A percentile compares a stretch with the other conserved stretches of the same genome.
These are phyloP conservation scores for Lasiodiplodia sp. DNA, from an alignment of 2,329 filamentous ascomycete genomes.

Conservation along the genomic window DNA sequence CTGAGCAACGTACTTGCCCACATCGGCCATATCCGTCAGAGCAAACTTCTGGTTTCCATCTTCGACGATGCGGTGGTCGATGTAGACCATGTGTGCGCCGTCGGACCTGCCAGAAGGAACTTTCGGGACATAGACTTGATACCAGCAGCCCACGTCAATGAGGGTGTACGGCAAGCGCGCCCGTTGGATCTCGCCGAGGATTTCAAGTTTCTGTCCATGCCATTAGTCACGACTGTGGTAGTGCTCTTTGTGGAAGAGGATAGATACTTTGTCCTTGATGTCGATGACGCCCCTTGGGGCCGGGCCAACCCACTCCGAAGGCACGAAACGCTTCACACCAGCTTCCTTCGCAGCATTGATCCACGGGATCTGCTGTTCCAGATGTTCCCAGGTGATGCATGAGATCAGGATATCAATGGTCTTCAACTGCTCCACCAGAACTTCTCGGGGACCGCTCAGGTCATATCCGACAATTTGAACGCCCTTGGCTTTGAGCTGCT, in stretches of 20 bases:
- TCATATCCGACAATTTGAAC: no score
- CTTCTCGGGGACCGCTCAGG: not conserved
- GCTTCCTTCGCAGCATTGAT: not conserved
- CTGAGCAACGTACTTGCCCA: slow-evolving; percentile 60
- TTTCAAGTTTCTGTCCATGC: slow-evolving; percentile 55
- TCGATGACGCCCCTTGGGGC: not conserved
- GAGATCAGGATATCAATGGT: not conserved
- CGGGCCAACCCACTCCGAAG: not conserved
- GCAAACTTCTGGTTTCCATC: slow-evolving; percentile 52
- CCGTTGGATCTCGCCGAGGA: slow-evolving; percentile 59
- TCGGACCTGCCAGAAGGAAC: no score
- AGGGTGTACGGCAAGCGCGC: slow-evolving; percentile 62
- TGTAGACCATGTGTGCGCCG: no score
- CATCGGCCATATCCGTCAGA: slow-evolving; percentile 59
- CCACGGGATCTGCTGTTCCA: not conserved
- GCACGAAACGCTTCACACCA: not conserved
- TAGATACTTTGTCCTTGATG: not conserved
- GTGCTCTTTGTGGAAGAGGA: not conserved
- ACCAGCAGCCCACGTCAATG: slow-evolving; percentile 67
- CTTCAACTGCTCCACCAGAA: not conserved
- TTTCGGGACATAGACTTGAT: slow-evolving; percentile 50
- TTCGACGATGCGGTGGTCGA: no score
- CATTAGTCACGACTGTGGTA: not conserved
- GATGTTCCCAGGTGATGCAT: not conserved
- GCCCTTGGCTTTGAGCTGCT: no score